Evolutionary conservation across 2,329 filamentous ascomycete species (phyloP).

Genomic region (Fusarium decemcellulare): DNA sequence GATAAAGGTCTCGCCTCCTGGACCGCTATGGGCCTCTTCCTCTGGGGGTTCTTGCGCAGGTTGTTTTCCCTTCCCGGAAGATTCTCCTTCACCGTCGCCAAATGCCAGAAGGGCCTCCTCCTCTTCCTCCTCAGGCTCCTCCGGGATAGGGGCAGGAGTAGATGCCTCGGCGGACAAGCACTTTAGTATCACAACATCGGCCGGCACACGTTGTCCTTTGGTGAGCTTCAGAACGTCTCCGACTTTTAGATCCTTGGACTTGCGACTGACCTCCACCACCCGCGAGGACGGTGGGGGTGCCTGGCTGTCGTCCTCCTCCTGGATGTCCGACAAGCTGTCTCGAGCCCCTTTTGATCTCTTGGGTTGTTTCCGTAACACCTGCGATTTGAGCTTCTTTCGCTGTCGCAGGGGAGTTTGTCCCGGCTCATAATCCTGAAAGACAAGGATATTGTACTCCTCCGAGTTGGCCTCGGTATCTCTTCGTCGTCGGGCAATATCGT

Average conservation of each 20-base stretch:
- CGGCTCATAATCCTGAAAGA: constrained; percentile 72
- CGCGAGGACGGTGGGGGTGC: constrained; percentile 60
- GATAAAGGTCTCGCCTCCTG: constrained; percentile 93
- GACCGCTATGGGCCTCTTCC: constrained; percentile 53
- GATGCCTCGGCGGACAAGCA: constrained; percentile 75
- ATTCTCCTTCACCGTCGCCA: constrained; percentile 51
- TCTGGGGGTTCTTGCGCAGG: constrained; percentile 46
- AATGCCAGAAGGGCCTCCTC: constrained; percentile 61
- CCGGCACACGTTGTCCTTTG: constrained; percentile 94
- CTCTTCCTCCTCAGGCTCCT: constrained; percentile 55
- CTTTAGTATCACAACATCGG: constrained; percentile 94
- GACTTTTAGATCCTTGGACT: constrained; percentile 90
- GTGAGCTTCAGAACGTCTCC: constrained; percentile 94
- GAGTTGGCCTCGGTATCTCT: constrained; percentile 96
- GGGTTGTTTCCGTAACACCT: constrained; percentile 47
- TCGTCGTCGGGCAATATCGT: constrained; percentile 88
- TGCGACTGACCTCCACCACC: constrained; percentile 79
- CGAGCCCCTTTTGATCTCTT: constrained; percentile 51
- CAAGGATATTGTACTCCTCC: constrained; percentile 85
- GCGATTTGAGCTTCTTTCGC: constrained; percentile 61
- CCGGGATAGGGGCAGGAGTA: constrained; percentile 48
- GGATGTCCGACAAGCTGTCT: constrained; percentile 71
- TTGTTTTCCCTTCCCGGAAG: constrained; percentile 53
- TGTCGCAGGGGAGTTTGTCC: constrained; percentile 56
- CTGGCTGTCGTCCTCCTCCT: constrained; percentile 72